phyloP scores from a whole-genome alignment of 2,329 filamentous ascomycete genomes.

The Fusarium heterosporum region DNA sequence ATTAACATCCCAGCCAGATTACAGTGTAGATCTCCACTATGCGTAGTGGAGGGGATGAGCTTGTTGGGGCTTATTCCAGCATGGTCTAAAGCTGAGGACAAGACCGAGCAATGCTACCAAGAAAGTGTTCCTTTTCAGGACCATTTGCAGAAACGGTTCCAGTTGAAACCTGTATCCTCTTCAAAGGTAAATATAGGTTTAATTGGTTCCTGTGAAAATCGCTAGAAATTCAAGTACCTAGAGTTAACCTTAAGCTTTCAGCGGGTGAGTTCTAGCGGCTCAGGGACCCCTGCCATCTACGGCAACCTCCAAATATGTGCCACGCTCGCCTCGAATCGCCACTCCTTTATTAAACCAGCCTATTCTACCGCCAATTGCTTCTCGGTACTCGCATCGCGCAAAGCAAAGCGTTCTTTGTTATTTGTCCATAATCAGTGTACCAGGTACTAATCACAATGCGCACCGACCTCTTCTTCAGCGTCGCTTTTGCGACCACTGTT shows the following conservation, averaged over 20 bases:
- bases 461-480: conserved; percentile 48
- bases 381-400: conserved; percentile 22
- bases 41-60: conserved; percentile 14
- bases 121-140: background rate
- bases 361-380: conserved; percentile 27
- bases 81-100: background rate
- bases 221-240: background rate
- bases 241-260: conserved; percentile 32
- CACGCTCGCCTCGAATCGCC: conserved; percentile 25
- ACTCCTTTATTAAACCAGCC: conserved; percentile 36
- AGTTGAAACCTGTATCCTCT: conserved; percentile 20
- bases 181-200: background rate
- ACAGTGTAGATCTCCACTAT: conserved; percentile 21
- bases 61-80: background rate
- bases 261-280: conserved; percentile 27
- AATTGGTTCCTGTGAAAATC: background rate
- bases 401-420: background rate
- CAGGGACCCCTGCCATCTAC: conserved; percentile 26
- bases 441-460: conserved; percentile 44
- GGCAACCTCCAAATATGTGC: conserved; percentile 24
- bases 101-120: background rate
- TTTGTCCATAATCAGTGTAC: background rate
- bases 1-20: conserved; percentile 19
- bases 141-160: background rate
- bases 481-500: conserved; percentile 57